A percentile compares a stretch with the other conserved stretches of the same genome.
Conservation (phyloP, 1,139 yeast genomes). For the Geotrichum klebahnii region DNA sequence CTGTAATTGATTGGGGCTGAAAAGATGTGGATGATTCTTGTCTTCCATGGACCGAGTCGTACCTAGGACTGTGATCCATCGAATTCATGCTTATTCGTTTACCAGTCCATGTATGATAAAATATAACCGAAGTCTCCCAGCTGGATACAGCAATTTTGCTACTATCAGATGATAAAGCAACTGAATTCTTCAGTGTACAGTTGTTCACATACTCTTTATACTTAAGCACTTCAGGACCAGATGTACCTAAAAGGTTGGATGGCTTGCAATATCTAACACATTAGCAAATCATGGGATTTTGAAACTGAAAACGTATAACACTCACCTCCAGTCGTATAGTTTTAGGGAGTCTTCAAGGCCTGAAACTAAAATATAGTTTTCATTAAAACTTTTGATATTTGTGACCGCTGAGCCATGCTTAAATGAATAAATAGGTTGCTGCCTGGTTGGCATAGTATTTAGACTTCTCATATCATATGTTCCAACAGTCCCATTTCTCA, state of each 20-base stretch:
- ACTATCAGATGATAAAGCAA: not conserved
- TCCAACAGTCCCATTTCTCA: not conserved
- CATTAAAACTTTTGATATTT: not conserved
- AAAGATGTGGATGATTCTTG: not conserved
- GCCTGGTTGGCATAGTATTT: no score
- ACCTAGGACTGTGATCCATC: no score
- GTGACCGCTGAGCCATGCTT: not conserved
- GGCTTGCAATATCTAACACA: not conserved
- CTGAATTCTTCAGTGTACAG: not conserved
- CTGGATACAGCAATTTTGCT: not conserved
- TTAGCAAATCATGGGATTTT: not conserved
- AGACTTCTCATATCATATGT: not conserved
- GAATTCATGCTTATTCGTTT: not conserved
- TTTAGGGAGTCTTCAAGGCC: not conserved
- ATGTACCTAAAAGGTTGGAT: not conserved
- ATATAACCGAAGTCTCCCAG: not conserved
- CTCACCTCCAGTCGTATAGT: not conserved
- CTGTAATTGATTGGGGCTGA: not conserved
- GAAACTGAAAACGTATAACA: not conserved
- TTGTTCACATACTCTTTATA: not conserved
- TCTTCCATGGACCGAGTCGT: no score
- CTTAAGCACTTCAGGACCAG: not conserved
- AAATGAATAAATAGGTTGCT: not conserved
- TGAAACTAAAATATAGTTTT: not conserved
- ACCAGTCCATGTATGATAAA: constrained; percentile 1